Evolutionary conservation across 306 rosid species (phyloP), one percentile per base, ranked within the genome.

Genomic region (Prunus fruticosa): DNA sequence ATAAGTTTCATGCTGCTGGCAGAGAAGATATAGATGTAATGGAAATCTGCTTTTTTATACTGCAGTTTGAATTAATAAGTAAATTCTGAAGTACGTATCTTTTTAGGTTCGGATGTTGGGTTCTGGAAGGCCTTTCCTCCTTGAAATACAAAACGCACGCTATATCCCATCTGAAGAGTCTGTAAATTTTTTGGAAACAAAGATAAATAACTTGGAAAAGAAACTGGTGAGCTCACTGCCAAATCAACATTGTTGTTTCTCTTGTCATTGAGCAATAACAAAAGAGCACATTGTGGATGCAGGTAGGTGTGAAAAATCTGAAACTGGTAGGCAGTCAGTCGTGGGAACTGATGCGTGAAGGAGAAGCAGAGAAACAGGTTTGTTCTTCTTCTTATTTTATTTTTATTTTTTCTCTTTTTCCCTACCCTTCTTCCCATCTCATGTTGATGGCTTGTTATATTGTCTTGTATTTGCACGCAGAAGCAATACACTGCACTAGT

Each of bases 291-390:
- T 72, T 61, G 43, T 82, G 74, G 16, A 30, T 86, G 85, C 83
- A 95, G 97, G 87, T 92, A 57, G 88, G 90, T 32, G 88, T 92
- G 73, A 92, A 87, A 84, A 92, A 91, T 92, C 81, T 95, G 81
- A 92, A 89, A 86, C 72, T 87, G 27, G 91, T 85, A 69, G 91
- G 91, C 56, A 89, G 91, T 79, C 82, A 86, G 63, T 96, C 92
- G 53, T 92, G 96, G 97, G 74, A 91, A 64, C 84, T 90, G 52
- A 91, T 94, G 92, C 95, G 86, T 70, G 98, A 89, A 82, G 97
- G 98, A 25, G 97, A 95, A 84, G 91, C 96, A 71, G 97, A 95
- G 80, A 95, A 95, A 86, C 97, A 95, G 97, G 98, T 92, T 28
- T 38, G 9, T 74, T 50, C n/a, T 6, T 28, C 30, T 57, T 56